These are phyloP conservation scores for Trebouxia gelatinosa DNA, from an alignment of 163 green algal genomes.

Conservation along the genomic window DNA sequence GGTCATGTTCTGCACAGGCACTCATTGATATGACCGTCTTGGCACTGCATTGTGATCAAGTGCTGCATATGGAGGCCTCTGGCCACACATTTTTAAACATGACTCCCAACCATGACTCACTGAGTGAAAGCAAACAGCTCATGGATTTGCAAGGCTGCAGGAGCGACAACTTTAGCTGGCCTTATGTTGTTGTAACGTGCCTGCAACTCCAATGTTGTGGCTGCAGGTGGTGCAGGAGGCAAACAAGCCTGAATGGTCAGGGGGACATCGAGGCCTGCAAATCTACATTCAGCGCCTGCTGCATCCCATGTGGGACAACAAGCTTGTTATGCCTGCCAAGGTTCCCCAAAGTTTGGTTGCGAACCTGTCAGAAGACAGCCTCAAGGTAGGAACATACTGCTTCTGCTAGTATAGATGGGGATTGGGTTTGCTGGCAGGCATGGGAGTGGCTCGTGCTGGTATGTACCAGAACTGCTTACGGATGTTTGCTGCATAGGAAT, in stretches of 20 bases:
- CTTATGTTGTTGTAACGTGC: not conserved
- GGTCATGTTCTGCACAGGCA: no score
- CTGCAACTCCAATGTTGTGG: not conserved
- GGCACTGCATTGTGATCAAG: not conserved
- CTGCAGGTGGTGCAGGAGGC: conserved; percentile 46
- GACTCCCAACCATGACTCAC: not conserved
- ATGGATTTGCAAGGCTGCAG: no score
- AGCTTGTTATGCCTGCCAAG: conserved; percentile 38
- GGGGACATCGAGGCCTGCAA: conserved; percentile 76
- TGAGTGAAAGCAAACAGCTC: no score
- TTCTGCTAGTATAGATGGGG: no score
- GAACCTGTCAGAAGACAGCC: conserved; percentile 21
- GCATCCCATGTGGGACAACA: conserved; percentile 68
- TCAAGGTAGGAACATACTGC: conserved; percentile 3
- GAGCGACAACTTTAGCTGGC: not conserved
- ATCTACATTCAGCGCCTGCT: conserved; percentile 76
- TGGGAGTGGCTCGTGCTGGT: no score
- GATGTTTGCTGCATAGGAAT: no score
- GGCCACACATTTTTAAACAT: not conserved
- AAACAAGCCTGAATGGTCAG: conserved; percentile 56
- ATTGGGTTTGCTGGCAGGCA: no score
- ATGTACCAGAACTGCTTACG: no score
- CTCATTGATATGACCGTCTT: no score
- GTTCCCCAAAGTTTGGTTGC: conserved; percentile 23
- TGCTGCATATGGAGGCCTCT: not conserved